These are phyloP conservation scores for Priceomyces carsonii DNA, from an alignment of 805 yeast genomes.

Conservation along the genomic window DNA sequence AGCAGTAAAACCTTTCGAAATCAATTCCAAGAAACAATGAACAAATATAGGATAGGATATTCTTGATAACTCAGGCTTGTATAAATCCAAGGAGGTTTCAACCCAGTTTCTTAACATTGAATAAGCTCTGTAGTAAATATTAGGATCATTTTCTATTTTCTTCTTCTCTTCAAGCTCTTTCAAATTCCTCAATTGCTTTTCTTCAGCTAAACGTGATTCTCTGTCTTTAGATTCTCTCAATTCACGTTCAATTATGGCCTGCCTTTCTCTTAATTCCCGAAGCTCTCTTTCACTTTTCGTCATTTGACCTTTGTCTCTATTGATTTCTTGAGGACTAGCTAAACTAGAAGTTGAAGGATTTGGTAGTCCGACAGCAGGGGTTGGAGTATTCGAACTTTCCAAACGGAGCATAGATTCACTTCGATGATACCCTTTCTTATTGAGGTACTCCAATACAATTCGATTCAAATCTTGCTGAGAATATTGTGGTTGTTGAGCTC, in stretches of 20 bases:
- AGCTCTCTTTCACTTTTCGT: constrained; percentile 32
- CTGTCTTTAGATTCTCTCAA: constrained; percentile 40
- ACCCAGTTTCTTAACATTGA: constrained; percentile 83
- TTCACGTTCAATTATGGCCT: constrained; percentile 34
- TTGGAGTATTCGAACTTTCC: constrained; percentile 68
- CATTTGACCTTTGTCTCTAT: constrained; percentile 20
- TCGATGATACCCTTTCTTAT: constrained; percentile 89
- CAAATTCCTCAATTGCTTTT: constrained; percentile 37
- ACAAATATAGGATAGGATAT: constrained; percentile 91
- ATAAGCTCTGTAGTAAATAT: constrained; percentile 77
- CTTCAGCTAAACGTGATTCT: constrained; percentile 37
- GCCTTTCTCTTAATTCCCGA: constrained; percentile 36
- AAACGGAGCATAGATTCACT: constrained; percentile 93
- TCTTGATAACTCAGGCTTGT: constrained; percentile 82
- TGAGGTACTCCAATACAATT: constrained; percentile 88
- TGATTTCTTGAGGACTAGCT: constrained; percentile 35
- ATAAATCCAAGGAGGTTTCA: constrained; percentile 85
- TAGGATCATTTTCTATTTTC: constrained; percentile 59
- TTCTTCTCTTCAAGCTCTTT: constrained; percentile 45
- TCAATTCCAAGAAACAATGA: constrained; percentile 79
- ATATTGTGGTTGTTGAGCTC: constrained; percentile 45
- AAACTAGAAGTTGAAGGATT: constrained; percentile 43
- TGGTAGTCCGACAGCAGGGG: constrained; percentile 51
- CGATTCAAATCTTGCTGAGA: constrained; percentile 88
- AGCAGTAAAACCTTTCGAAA: constrained; percentile 57